Evolutionary conservation across 1,139 yeast genomes (phyloP).

Genomic region (Kluyveromyces sp.): DNA sequence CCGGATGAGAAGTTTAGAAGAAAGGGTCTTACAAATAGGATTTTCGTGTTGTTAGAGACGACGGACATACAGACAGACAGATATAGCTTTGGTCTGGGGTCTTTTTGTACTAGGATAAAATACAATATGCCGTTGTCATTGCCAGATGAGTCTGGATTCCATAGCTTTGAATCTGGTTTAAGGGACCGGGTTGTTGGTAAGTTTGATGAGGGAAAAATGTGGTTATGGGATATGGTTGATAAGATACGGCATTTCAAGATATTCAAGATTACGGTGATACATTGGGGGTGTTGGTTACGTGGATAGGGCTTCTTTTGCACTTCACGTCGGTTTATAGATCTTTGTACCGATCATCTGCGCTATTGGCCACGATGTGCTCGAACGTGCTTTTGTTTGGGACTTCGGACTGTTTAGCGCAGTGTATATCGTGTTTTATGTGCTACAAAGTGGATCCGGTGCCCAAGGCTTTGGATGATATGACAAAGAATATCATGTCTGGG

Average conservation of each 20-base stretch:
- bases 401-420: constrained; percentile 84
- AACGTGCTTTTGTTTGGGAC: constrained; percentile 77
- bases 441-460: constrained; percentile 28
- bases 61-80: no score
- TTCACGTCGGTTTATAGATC: constrained; percentile 52
- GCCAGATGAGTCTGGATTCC: constrained; percentile 15
- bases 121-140: constrained; percentile 16
- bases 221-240: constrained; percentile 4
- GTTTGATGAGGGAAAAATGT: background rate
- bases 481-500: constrained; percentile 22
- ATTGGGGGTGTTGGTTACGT: constrained; percentile 43
- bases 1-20: no score
- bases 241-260: constrained; percentile 6
- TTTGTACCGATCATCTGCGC: constrained; percentile 58
- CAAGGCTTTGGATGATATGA: constrained; percentile 26
- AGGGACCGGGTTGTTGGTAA: constrained; percentile 3
- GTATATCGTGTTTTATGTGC: constrained; percentile 20
- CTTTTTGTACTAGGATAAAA: no score
- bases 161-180: background rate
- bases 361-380: constrained; percentile 75
- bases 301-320: constrained; percentile 43
- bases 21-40: no score
- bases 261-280: constrained; percentile 39
- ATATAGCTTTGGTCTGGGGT: no score
- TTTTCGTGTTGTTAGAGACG: no score